Conservation (phyloP, 2,329 filamentous ascomycete genomes). For the Xylariaceae sp. region DNA sequence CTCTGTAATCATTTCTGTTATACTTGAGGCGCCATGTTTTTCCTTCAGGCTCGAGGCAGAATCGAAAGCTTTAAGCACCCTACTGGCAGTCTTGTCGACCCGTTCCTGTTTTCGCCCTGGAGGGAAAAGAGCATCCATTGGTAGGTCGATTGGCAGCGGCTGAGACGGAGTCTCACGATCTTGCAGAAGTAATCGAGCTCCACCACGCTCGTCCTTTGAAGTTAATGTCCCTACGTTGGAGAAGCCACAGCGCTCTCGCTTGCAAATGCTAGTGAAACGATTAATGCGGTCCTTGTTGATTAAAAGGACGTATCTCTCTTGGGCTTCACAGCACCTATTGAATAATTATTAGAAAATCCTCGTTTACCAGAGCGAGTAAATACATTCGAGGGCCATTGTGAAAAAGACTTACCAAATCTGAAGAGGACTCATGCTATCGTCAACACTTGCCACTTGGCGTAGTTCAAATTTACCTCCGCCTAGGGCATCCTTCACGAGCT, state of each 20-base stretch:
- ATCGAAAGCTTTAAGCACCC: slow-evolving; percentile 55
- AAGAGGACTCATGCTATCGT: slow-evolving; percentile 87
- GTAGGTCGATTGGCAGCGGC: slow-evolving; percentile 30
- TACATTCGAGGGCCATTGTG: not conserved
- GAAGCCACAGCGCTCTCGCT: slow-evolving; percentile 83
- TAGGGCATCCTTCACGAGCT: slow-evolving; percentile 72
- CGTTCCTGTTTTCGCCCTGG: slow-evolving; percentile 30
- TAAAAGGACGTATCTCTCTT: slow-evolving; percentile 91
- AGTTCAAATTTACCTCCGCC: slow-evolving; percentile 90
- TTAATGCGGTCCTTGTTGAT: slow-evolving; percentile 79
- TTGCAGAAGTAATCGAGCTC: slow-evolving; percentile 66
- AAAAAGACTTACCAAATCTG: slow-evolving; percentile 67
- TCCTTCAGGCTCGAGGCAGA: slow-evolving; percentile 60
- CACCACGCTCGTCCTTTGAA: slow-evolving; percentile 56
- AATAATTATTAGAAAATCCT: not conserved
- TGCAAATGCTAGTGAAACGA: slow-evolving; percentile 63
- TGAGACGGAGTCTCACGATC: slow-evolving; percentile 28
- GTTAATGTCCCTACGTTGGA: slow-evolving; percentile 82
- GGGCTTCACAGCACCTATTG: slow-evolving; percentile 70
- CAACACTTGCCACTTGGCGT: slow-evolving; percentile 87
- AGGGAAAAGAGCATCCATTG: slow-evolving; percentile 32
- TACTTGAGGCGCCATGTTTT: slow-evolving; percentile 53
- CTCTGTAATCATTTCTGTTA: slow-evolving; percentile 55
- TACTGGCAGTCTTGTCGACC: slow-evolving; percentile 26
- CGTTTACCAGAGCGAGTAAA: not conserved